Percentiles rank a stretch among this genome's conserved stretches.
Conservation (phyloP, 2,329 filamentous ascomycete genomes). For the Camptophora hylomeconis region DNA sequence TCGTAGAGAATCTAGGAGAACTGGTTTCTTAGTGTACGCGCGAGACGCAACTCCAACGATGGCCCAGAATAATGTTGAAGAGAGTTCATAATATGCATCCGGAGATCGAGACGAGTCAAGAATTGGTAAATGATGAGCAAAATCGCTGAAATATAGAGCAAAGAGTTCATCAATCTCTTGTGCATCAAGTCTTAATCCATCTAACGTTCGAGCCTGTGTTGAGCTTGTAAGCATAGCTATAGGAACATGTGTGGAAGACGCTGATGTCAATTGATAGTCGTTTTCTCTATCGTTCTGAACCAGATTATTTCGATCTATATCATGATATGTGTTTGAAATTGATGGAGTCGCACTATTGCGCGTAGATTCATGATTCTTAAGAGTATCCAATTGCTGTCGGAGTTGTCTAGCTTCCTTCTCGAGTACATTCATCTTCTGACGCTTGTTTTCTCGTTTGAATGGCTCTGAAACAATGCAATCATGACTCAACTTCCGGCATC, state of each 20-base stretch:
- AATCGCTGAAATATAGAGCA: constrained; percentile 25
- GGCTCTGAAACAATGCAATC: constrained; percentile 28
- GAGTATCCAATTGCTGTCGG: constrained; percentile 23
- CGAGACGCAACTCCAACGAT: constrained; percentile 30
- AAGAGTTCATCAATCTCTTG: not conserved
- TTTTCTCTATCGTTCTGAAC: too few species aligned
- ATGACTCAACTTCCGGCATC: constrained; percentile 25
- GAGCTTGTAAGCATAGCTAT: too few species aligned
- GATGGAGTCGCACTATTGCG: too few species aligned
- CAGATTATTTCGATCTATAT: too few species aligned
- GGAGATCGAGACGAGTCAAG: constrained; percentile 42
- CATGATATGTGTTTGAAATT: too few species aligned
- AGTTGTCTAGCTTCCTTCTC: constrained; percentile 26
- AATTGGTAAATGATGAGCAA: constrained; percentile 26
- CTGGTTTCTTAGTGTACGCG: constrained; percentile 26
- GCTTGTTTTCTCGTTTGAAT: constrained; percentile 31
- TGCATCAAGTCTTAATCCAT: too few species aligned
- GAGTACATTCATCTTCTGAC: constrained; percentile 26
- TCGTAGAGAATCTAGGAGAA: constrained; percentile 23
- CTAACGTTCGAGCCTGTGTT: too few species aligned
- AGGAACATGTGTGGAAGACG: too few species aligned
- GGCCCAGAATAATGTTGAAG: constrained; percentile 75
- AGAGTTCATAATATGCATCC: constrained; percentile 63
- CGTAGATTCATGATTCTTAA: too few species aligned
- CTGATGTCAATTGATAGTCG: too few species aligned